Evolutionary conservation across 1,284 basidiomycete genomes (phyloP).

Genomic region (Austroboletus rostrupii): DNA sequence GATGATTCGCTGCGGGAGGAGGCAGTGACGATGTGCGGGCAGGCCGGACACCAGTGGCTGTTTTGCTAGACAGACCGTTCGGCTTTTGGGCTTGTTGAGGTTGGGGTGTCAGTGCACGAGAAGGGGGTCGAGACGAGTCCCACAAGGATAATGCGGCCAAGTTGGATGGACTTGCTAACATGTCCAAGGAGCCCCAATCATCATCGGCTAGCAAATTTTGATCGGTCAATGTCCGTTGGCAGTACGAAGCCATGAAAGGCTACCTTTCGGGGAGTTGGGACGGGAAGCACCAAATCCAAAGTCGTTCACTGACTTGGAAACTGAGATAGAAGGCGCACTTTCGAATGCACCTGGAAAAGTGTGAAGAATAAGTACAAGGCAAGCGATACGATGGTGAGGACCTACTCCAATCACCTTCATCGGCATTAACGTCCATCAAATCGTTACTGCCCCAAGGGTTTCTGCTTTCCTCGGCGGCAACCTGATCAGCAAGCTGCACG

Average conservation of each 20-base stretch:
- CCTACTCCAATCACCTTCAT: conserved; percentile 89
- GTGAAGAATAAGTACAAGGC: not conserved
- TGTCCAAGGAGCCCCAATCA: conserved; percentile 25
- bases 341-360: conserved; percentile 71
- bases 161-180: conserved; percentile 3
- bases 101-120: conserved; percentile 21
- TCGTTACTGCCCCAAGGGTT: conserved; percentile 72
- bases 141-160: conserved; percentile 9
- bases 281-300: conserved; percentile 20
- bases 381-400: conserved; percentile 8
- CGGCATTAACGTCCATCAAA: conserved; percentile 87
- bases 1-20: conserved; percentile 9
- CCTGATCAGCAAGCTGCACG: conserved; percentile 57
- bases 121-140: conserved; percentile 16
- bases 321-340: conserved; percentile 46
- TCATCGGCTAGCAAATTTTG: conserved; percentile 5
- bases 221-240: not conserved
- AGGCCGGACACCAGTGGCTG: conserved; percentile 16
- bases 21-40: conserved; percentile 26
- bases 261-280: conserved; percentile 17
- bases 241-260: not conserved
- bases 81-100: conserved; percentile 9
- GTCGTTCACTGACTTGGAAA: conserved; percentile 25
- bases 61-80: not conserved
- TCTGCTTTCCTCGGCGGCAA: conserved; percentile 43